phyloP scores from a whole-genome alignment of 768 basidiomycete species.

The Tubosaeta sp. region DNA sequence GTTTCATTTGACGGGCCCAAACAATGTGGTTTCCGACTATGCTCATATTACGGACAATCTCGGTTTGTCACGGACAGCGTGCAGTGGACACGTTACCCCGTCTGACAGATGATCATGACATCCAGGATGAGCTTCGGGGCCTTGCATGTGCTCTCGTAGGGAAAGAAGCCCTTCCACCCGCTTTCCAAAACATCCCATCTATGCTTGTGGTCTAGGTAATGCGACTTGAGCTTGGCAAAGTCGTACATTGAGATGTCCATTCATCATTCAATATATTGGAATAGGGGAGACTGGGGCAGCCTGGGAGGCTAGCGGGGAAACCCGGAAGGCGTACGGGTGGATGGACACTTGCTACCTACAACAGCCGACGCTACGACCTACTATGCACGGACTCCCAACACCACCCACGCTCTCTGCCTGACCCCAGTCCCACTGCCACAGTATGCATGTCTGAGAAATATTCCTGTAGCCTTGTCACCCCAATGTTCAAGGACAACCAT shows the following conservation, averaged over 20 bases:
- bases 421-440: no score
- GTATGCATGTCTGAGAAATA: not conserved
- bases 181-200: constrained; percentile 78
- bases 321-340: no score
- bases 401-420: no score
- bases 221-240: constrained; percentile 76
- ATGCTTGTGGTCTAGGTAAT: constrained; percentile 73
- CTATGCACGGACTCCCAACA: no score
- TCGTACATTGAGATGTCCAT: constrained; percentile 59
- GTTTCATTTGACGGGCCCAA: constrained; percentile 96
- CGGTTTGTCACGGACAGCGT: constrained; percentile 49
- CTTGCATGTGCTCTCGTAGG: constrained; percentile 80
- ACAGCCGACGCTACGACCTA: no score
- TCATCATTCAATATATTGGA: not conserved
- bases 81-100: not conserved
- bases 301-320: no score
- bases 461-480: constrained; percentile 43
- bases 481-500: constrained; percentile 49
- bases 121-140: constrained; percentile 90
- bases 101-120: constrained; percentile 69
- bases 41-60: constrained; percentile 92
- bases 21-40: constrained; percentile 95
- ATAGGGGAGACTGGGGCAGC: no score
- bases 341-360: no score
- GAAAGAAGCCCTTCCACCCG: constrained; percentile 66